Percentiles rank a stretch among this genome's conserved stretches.
phyloP scores from a whole-genome alignment of 1,284 basidiomycete genomes.

The Sporisorium exsertum region DNA sequence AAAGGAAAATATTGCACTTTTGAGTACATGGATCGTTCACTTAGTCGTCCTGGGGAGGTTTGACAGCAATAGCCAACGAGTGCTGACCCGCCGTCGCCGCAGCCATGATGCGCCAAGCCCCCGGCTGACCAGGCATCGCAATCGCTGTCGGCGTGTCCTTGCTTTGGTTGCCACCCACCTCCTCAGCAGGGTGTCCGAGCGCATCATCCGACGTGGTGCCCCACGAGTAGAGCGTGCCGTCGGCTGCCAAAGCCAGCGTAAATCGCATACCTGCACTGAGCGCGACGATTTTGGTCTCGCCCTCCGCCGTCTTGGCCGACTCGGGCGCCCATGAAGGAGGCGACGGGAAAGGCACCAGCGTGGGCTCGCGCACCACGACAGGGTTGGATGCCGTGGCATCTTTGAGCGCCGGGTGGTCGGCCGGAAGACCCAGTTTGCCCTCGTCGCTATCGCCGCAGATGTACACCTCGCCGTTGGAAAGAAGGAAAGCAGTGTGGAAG shows the following conservation, averaged over 20 bases:
- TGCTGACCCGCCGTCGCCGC: conserved; percentile 72
- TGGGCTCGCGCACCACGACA: conserved; percentile 56
- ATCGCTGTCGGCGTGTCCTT: conserved; percentile 77
- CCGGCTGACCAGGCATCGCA: conserved; percentile 72
- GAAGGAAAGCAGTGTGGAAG: conserved; percentile 88
- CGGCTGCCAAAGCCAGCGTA: conserved; percentile 82
- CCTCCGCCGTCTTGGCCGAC: conserved; percentile 61
- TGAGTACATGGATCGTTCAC: not conserved
- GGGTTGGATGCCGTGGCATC: conserved; percentile 34
- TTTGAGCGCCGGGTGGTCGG: conserved; percentile 44
- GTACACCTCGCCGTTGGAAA: conserved; percentile 82
- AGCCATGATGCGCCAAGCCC: conserved; percentile 70
- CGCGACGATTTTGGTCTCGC: conserved; percentile 77
- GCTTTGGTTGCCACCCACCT: conserved; percentile 70
- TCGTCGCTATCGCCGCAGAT: conserved; percentile 64
- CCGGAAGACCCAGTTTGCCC: conserved; percentile 58
- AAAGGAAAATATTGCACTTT: not conserved
- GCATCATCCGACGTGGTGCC: conserved; percentile 78
- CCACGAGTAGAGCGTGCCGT: conserved; percentile 86
- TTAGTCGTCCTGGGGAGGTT: conserved; percentile 55
- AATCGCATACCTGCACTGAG: conserved; percentile 83
- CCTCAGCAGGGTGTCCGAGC: conserved; percentile 70
- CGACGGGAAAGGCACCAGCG: conserved; percentile 67
- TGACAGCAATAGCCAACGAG: conserved; percentile 70
- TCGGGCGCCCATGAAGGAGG: conserved; percentile 68